A percentile compares a stretch with the other conserved stretches of the same genome.
Conservation (phyloP, 208 protist genomes). For the Blastocrithidia nonstop region DNA sequence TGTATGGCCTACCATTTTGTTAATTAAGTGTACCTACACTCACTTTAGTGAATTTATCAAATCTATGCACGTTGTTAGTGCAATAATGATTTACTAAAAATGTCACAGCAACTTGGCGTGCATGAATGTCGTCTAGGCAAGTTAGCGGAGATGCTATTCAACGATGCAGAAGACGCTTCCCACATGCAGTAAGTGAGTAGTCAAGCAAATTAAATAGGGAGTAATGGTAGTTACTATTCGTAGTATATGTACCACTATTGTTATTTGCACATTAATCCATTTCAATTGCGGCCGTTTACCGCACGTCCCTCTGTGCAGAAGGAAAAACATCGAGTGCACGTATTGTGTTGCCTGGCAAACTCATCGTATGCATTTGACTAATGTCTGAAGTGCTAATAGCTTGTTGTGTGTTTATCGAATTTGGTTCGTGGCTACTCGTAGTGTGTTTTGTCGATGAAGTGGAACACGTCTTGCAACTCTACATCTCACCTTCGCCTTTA, state of each 20-base stretch:
- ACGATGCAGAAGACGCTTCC: conserved; percentile 32
- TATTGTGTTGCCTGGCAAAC: conserved; percentile 47
- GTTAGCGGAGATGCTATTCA: conserved; percentile 56
- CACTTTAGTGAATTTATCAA: too few species aligned
- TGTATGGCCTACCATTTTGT: too few species aligned
- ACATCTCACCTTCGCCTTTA: background rate
- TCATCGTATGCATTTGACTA: conserved; percentile 9
- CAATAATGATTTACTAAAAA: too few species aligned
- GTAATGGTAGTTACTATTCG: conserved; percentile 8
- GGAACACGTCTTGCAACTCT: background rate
- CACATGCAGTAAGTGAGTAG: conserved; percentile 42
- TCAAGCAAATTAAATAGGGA: conserved; percentile 57
- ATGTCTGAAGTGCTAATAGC: background rate
- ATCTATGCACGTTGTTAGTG: too few species aligned
- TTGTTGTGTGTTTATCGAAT: background rate
- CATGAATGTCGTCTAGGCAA: conserved; percentile 11
- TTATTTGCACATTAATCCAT: background rate
- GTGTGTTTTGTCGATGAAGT: background rate
- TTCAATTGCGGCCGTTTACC: background rate
- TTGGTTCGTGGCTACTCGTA: background rate
- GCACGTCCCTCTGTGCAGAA: conserved; percentile 21
- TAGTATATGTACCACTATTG: too few species aligned
- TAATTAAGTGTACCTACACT: too few species aligned
- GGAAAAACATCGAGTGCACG: conserved; percentile 73
- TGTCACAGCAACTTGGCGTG: conserved; percentile 26